Evolutionary conservation across 2,329 filamentous ascomycete species (phyloP).

Genomic region (Hypoxylon sp.): DNA sequence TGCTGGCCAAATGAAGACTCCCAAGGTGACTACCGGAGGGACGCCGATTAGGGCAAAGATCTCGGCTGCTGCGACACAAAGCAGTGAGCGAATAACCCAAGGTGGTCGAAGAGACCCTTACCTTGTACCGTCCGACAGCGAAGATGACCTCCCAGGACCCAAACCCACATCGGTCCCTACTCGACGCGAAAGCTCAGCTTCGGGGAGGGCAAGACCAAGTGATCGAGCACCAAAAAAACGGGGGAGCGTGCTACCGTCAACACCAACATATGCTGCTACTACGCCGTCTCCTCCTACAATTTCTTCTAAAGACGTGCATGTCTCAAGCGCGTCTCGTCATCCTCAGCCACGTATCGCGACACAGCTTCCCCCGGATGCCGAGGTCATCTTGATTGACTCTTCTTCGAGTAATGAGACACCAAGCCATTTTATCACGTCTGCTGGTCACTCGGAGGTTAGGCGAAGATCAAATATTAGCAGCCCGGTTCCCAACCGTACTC

Average conservation of each 20-base stretch:
- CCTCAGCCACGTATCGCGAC: slow-evolving; percentile 3
- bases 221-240: background rate
- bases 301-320: background rate
- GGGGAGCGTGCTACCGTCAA: background rate
- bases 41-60: background rate
- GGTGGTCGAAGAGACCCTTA: slow-evolving; percentile 44
- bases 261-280: background rate
- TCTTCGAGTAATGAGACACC: slow-evolving; percentile 1
- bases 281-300: background rate
- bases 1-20: background rate
- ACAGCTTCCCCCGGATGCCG: slow-evolving; percentile 8
- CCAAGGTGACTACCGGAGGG: background rate
- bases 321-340: background rate
- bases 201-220: background rate
- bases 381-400: slow-evolving; percentile 15
- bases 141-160: slow-evolving; percentile 24
- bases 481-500: background rate
- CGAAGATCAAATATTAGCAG: background rate
- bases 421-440: background rate
- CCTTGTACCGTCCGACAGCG: slow-evolving; percentile 44
- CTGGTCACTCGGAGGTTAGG: background rate
- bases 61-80: background rate
- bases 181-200: background rate
- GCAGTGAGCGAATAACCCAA: background rate
- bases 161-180: background rate